Percentiles rank a stretch among this genome's conserved stretches.
phyloP scores from a whole-genome alignment of 2,329 filamentous ascomycete species.

The Ceratocystis huliohia region DNA sequence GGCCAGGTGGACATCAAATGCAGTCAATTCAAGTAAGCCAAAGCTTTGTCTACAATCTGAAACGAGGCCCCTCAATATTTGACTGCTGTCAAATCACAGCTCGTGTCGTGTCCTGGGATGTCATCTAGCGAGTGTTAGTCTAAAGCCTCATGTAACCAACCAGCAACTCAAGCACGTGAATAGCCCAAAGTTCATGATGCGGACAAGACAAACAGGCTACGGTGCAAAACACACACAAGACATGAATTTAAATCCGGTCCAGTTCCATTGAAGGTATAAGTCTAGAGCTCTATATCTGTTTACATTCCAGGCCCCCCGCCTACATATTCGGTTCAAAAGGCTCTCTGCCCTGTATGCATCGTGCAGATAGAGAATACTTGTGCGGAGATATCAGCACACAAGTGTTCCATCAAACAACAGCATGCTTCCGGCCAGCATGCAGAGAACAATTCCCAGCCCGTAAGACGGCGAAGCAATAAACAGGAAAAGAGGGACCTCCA shows the following conservation, averaged over 20 bases:
- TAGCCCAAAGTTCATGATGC: neutral
- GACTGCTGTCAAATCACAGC: neutral
- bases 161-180: neutral
- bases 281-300: constrained; percentile 9
- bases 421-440: constrained; percentile 3
- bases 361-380: neutral
- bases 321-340: neutral
- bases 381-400: too few species aligned
- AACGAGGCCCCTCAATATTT: neutral
- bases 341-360: constrained; percentile 6
- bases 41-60: neutral
- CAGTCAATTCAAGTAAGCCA: neutral
- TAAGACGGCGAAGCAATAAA: constrained; percentile 7
- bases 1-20: too few species aligned
- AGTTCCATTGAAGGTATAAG: constrained; percentile 8
- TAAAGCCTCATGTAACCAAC: neutral
- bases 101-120: neutral
- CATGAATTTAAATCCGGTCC: neutral
- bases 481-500: constrained; percentile 6
- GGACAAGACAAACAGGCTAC: neutral
- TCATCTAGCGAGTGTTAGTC: neutral
- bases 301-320: constrained; percentile 6
- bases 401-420: neutral
- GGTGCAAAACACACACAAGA: too few species aligned
- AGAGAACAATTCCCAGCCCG: constrained; percentile 6